Evolutionary conservation across 768 basidiomycete genomes (phyloP).

Genomic region (Mycena alexandri): DNA sequence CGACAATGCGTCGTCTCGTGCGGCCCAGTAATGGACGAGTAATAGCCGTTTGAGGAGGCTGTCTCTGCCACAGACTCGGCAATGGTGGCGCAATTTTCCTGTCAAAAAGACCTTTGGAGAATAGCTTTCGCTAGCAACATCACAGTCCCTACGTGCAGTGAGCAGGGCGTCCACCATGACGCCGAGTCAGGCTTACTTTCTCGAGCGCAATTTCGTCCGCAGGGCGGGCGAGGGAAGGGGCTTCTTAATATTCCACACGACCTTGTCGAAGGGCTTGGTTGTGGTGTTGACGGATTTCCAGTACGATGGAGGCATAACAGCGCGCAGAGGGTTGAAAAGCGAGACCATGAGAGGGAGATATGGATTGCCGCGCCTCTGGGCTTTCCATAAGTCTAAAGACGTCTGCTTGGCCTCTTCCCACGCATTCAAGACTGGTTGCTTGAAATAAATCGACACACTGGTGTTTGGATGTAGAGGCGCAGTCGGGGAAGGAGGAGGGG

Average conservation of each 20-base stretch:
- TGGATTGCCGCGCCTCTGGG: slow-evolving; percentile 22
- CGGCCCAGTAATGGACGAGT: slow-evolving; percentile 53
- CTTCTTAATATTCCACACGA: slow-evolving; percentile 29
- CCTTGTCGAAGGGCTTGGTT: background rate
- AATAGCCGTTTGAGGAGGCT: slow-evolving; percentile 33
- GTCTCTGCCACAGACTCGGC: slow-evolving; percentile 29
- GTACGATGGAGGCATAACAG: slow-evolving; percentile 23
- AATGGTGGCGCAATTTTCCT: slow-evolving; percentile 30
- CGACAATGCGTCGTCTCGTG: slow-evolving; percentile 56
- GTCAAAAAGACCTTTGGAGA: slow-evolving; percentile 16
- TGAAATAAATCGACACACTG: background rate
- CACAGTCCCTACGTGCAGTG: slow-evolving; percentile 25
- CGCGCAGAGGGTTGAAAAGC: slow-evolving; percentile 29
- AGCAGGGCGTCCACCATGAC: background rate
- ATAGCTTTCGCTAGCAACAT: slow-evolving; percentile 16
- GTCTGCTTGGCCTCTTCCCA: background rate
- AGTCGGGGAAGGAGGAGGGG: background rate
- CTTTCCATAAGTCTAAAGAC: slow-evolving; percentile 8
- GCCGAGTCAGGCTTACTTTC: slow-evolving; percentile 4
- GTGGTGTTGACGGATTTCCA: slow-evolving; percentile 17
- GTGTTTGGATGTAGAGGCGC: background rate
- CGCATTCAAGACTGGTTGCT: slow-evolving; percentile 14
- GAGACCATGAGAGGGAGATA: slow-evolving; percentile 33
- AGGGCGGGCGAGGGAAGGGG: slow-evolving; percentile 26
- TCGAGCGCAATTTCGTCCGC: slow-evolving; percentile 17